Evolutionary conservation across 1,139 yeast genomes (phyloP).

Genomic region (Hyphopichia buzzinii): DNA sequence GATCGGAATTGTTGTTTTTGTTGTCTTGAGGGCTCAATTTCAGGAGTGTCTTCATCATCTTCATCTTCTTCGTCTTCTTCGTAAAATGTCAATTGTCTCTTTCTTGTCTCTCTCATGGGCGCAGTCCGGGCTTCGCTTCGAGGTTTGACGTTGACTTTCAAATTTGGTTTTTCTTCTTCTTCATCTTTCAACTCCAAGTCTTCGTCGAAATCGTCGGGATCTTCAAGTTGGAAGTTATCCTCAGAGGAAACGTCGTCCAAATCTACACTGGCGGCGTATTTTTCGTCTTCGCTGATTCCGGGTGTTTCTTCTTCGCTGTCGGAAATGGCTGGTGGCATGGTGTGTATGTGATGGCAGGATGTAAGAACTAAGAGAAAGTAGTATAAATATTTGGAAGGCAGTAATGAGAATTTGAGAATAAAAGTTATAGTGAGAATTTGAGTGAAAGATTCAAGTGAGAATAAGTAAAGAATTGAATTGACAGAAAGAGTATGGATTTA

Average conservation of each 20-base stretch:
- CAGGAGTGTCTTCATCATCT: slow-evolving; percentile 22
- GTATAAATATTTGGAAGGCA: too few relatives aligned
- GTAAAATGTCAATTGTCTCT: slow-evolving; percentile 32
- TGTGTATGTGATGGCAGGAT: too few relatives aligned
- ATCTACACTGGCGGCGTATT: slow-evolving; percentile 21
- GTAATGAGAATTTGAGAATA: too few relatives aligned
- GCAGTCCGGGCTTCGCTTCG: slow-evolving; percentile 5
- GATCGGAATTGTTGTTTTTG: slow-evolving; percentile 9
- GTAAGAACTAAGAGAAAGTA: too few relatives aligned
- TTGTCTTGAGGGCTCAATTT: slow-evolving; percentile 10
- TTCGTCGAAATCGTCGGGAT: slow-evolving; percentile 42
- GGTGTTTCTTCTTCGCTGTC: slow-evolving; percentile 14
- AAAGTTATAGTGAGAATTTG: too few relatives aligned
- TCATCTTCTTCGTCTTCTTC: slow-evolving; percentile 29
- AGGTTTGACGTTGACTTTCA: slow-evolving; percentile 6
- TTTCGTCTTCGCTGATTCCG: slow-evolving; percentile 14
- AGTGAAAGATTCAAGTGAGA: too few relatives aligned
- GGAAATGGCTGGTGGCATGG: slow-evolving; percentile 13
- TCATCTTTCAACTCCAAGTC: slow-evolving; percentile 34
- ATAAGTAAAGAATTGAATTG: too few relatives aligned
- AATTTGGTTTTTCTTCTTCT: slow-evolving; percentile 14
- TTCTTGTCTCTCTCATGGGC: slow-evolving; percentile 24
- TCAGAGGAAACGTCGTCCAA: slow-evolving; percentile 23
- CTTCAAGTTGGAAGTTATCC: slow-evolving; percentile 35
- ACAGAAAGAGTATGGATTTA: too few relatives aligned